Evolutionary conservation across 2,329 filamentous ascomycete genomes (phyloP).

Genomic region (Neopestalotiopsis rosae): DNA sequence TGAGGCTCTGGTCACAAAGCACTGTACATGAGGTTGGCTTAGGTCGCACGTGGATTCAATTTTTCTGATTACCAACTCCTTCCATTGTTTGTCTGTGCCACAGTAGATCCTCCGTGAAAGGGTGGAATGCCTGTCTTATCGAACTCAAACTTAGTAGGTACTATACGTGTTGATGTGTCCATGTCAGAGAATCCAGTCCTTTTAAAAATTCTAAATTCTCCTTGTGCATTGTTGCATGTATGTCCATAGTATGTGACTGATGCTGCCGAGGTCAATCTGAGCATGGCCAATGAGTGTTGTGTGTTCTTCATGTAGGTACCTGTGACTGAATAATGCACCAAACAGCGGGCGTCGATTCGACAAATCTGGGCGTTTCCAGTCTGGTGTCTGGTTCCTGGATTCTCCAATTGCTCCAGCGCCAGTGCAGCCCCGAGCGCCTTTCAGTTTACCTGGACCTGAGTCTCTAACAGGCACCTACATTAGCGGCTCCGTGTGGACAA

Average conservation of each 20-base stretch:
- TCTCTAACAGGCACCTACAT: not conserved
- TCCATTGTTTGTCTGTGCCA: not conserved
- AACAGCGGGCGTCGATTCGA: not conserved
- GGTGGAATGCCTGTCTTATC: not conserved
- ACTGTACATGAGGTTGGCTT: not conserved
- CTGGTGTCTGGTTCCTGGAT: not conserved
- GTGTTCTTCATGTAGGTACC: not conserved
- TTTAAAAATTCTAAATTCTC: too few relatives aligned
- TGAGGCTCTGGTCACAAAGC: not conserved
- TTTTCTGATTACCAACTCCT: not conserved
- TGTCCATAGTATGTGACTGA: not conserved
- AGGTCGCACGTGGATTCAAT: not conserved
- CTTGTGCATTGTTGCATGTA: not conserved
- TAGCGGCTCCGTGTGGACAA: conserved; percentile 2
- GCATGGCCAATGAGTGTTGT: not conserved
- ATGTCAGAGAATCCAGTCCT: not conserved
- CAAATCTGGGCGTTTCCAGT: not conserved
- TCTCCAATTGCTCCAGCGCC: not conserved
- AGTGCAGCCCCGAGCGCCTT: not conserved
- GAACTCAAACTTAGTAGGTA: too few relatives aligned
- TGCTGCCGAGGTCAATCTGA: not conserved
- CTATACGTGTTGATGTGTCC: not conserved
- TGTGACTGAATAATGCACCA: conserved; percentile 1
- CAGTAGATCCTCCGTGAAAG: not conserved
- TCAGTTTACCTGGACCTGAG: too few relatives aligned